Percentiles rank a stretch among this genome's conserved stretches.
phyloP scores from a whole-genome alignment of 305 asterid species.

The Solanum hybrid region DNA sequence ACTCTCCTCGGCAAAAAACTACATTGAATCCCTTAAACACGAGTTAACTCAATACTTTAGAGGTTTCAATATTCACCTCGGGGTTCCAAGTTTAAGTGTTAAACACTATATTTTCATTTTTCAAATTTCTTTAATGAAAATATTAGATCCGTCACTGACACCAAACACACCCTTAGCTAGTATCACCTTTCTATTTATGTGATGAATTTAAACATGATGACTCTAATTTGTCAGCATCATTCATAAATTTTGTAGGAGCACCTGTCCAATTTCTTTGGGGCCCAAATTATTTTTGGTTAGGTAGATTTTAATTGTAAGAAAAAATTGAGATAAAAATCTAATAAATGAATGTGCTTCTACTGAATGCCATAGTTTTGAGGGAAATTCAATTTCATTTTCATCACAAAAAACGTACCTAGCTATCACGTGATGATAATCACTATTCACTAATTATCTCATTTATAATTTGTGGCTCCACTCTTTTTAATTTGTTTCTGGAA shows the following conservation, averaged over 20 bases:
- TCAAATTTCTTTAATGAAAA: neutral
- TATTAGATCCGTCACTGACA: rapidly evolving
- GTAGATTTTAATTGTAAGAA: neutral
- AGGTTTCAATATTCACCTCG: neutral
- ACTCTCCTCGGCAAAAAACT: no score
- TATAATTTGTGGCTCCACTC: neutral
- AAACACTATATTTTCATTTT: neutral
- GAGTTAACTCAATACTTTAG: neutral
- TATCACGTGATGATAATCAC: neutral
- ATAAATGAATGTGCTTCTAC: neutral
- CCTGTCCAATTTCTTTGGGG: neutral
- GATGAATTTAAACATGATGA: neutral
- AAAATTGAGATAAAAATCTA: neutral
- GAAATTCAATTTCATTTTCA: neutral
- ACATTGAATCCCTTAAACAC: neutral
- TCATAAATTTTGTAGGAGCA: neutral
- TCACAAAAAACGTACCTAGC: neutral
- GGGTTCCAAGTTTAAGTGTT: neutral
- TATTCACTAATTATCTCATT: neutral
- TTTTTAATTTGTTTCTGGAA: neutral
- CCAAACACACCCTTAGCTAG: neutral
- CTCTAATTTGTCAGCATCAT: neutral
- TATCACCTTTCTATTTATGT: neutral
- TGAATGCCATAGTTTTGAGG: neutral
- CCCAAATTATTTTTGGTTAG: neutral